Evolutionary conservation across 1,139 yeast species (phyloP), one percentile per base, ranked within the genome.

Genomic region (Meyerozyma guilliermondii): DNA sequence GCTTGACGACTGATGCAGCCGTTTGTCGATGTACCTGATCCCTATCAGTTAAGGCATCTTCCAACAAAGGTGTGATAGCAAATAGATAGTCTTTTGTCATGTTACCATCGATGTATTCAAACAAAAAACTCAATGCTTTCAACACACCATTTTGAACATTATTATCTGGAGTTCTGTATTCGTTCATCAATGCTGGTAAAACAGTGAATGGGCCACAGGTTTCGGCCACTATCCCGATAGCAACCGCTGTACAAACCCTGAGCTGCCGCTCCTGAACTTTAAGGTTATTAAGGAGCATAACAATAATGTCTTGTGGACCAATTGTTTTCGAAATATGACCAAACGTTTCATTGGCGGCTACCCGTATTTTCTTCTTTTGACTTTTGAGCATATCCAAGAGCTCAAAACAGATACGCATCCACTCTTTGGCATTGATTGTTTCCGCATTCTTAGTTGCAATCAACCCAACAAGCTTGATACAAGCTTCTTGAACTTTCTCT

Each of bases 401-500:
- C 58, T 91, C 97, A 63, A 87, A 89, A 55, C 97, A 87, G 26
- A 92, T 87, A 48, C 98, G 75, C 95, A 92, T 88, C 98, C 98
- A 94, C 62, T 94, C 99, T 48, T 88, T 81, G 2, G 96, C 95
- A 40, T 91, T 82, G 18, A 91, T 88, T 43, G 81, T 80, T 52
- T 87, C 95, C 0, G 96, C 82, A n/a, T 88, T 92, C 41, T 81
- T 75, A 42, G 76, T 79, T 0, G 98, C 97, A 43, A 92, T 85
- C 39, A 81, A 69, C 2, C 97, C 97, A 23, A 94, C 85, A 23
- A 92, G 67, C 41, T 76, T 80, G 36, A 92, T 85, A 14, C 94
- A 80, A 48, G 85, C 79, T 50, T 88, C 95, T 59, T 91, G 98
- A 1, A 94, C 98, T 50, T 86, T 86, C 48, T 87, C 96, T 54